These are phyloP conservation scores for Allomyces macrogynus DNA, from an alignment of 192 early-diverging fungal species.

Conservation along the genomic window DNA sequence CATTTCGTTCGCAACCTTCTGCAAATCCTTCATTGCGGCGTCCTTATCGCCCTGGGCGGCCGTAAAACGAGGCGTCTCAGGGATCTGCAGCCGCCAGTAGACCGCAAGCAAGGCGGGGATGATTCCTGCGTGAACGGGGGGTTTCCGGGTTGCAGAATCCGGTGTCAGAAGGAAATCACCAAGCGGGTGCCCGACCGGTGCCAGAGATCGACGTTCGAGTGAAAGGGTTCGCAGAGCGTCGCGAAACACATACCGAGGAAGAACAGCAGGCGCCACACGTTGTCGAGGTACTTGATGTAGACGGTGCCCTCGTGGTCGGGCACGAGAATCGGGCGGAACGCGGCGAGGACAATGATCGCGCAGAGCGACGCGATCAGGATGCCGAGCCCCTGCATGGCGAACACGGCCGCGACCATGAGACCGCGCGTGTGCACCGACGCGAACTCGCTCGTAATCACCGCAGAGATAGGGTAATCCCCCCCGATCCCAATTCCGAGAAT, in stretches of 20 bases:
- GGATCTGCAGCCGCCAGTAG: conserved; percentile 81
- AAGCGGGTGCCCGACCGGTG: not conserved
- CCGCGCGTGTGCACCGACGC: conserved; percentile 59
- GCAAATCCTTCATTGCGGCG: conserved; percentile 19
- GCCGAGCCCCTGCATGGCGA: conserved; percentile 87
- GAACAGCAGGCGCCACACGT: conserved; percentile 79
- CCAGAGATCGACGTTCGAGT: not conserved
- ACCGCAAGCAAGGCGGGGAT: conserved; percentile 64
- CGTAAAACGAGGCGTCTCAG: conserved; percentile 79
- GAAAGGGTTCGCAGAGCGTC: not conserved
- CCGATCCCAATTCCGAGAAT: conserved; percentile 85
- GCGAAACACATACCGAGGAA: conserved; percentile 40
- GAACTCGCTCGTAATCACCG: conserved; percentile 81
- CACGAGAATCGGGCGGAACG: conserved; percentile 46
- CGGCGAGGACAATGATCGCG: conserved; percentile 45
- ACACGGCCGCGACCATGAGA: conserved; percentile 69
- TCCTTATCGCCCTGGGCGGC: conserved; percentile 55
- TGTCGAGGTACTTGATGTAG: conserved; percentile 39
- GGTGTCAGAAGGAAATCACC: too few relatives aligned
- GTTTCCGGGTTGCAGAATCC: too few relatives aligned
- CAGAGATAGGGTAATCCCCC: conserved; percentile 84
- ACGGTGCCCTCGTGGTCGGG: conserved; percentile 17
- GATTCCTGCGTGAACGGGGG: too few relatives aligned
- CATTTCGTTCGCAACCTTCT: conserved; percentile 12
- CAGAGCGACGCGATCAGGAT: conserved; percentile 61